These are phyloP conservation scores for Penicillium ucsense DNA, from an alignment of 495 filamentous ascomycete genomes.

Conservation along the genomic window DNA sequence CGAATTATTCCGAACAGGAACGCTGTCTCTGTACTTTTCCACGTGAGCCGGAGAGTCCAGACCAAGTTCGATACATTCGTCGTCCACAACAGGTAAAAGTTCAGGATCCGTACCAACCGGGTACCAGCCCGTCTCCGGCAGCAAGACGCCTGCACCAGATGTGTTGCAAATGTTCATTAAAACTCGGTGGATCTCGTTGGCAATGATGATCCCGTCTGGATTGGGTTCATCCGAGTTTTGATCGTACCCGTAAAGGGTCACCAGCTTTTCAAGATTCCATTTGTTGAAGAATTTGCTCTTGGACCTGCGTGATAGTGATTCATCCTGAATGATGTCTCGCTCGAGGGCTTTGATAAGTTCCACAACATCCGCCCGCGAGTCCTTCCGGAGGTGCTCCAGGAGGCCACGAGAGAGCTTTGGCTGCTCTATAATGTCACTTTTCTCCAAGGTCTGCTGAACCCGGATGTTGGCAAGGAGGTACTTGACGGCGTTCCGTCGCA, in stretches of 20 bases:
- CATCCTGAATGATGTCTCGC: slow-evolving; percentile 58
- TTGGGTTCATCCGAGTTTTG: slow-evolving; percentile 29
- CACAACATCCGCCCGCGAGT: slow-evolving; percentile 56
- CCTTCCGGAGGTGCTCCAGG: slow-evolving; percentile 59
- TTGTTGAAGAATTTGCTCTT: slow-evolving; percentile 66
- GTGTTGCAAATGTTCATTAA: slow-evolving; percentile 64
- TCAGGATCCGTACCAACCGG: slow-evolving; percentile 56
- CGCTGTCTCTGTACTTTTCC: slow-evolving; percentile 50
- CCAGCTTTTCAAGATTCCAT: slow-evolving; percentile 58
- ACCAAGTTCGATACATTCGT: slow-evolving; percentile 52
- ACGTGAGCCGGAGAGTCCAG: slow-evolving; percentile 58
- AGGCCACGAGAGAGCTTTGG: slow-evolving; percentile 58
- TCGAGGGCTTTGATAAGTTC: slow-evolving; percentile 60
- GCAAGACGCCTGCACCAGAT: slow-evolving; percentile 56
- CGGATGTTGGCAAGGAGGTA: slow-evolving; percentile 67
- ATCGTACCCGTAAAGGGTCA: slow-evolving; percentile 60
- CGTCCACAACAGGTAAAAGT: slow-evolving; percentile 26
- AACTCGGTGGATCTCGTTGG: slow-evolving; percentile 57
- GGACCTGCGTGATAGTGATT: slow-evolving; percentile 52
- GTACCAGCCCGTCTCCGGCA: slow-evolving; percentile 61
- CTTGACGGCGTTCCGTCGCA: slow-evolving; percentile 65
- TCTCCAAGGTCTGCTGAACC: slow-evolving; percentile 58
- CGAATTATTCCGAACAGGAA: slow-evolving; percentile 66
- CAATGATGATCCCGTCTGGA: slow-evolving; percentile 32
- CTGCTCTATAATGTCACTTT: slow-evolving; percentile 66